Evolutionary conservation across 768 basidiomycete species (phyloP), one percentile per base, ranked within the genome.

Genomic region (Leccinum uliginosum): DNA sequence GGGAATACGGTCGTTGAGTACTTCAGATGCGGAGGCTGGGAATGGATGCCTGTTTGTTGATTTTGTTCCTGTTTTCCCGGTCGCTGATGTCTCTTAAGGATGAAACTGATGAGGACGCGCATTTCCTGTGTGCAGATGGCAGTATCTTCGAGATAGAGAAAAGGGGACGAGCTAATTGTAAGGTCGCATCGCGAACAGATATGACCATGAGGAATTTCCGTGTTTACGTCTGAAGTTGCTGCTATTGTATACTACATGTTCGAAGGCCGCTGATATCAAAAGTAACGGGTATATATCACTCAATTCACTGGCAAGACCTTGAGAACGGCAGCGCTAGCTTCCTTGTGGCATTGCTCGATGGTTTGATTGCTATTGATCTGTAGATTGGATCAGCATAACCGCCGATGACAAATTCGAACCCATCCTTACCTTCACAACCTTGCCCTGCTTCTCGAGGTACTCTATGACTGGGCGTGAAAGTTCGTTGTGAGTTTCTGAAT

Each of bases 381-480:
- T 7, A 40, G 50, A 40, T 45, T 40, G 47, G 17, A 32, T 56
- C n/a, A 59, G 48, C 2, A 51, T n/a, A n/a, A n/a, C 23, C 3
- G 15, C 10, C n/a, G 27, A 24, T 40, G 26, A 26, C 35, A 40
- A 49, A 51, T 6, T 23, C 21, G 19, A 12, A 35, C 40, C 10
- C 21, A 56, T 44, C 10, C 23, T 56, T 63, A 94, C 94, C 78
- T 92, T 83, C 32, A 86, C 84, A 12, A 97, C 90, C 71, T 91
- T 94, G 62, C 74, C 77, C 50, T 78, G 71, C 47, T 74, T 68
- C 51, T 77, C 71, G 70, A 96, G 95, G 72, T 94, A 80, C 47
- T 93, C 76, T 55, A 99, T 91, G 51, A 99, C 96, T 7, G 97
- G 96, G 89, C 92, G 93, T 6, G 88, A 91, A 54, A 91, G 86